Base-by-base conservation (phyloP, 768 basidiomycete species). In the Lactarius tabidus region DNA sequence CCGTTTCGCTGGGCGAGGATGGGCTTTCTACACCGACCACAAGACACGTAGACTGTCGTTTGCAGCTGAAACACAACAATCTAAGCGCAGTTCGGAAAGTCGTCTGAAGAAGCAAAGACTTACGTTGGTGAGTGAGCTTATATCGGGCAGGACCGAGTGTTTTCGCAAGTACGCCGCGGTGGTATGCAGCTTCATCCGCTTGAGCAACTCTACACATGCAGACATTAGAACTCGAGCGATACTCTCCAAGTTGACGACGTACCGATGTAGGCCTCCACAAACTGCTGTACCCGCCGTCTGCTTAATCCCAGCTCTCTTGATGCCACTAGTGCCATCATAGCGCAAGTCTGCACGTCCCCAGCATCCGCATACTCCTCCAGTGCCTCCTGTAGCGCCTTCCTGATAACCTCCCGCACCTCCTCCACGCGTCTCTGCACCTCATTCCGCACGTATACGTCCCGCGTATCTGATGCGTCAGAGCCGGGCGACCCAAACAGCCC, bases 271-370 rank as follows among this genome's bases (percentile, higher is more conserved):
- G 87, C 77, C 65, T 90, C 87, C 20, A 91, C 71, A 64, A 92
- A 88, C 29, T 81, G 79, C 23, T 78, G 71, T 29, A 77, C 76
- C 53, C 86, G 77, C 54, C 70, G 72, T 26, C 74, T 72, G 1
- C 77, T 73, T n/a, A 90, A 72, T 41, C 71, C 68, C 51, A 94
- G 76, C 71, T 91, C 88, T 52, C 78, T 70, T 0, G 81, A 78
- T 8, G 86, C 89, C 23, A 93, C 76, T 1, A 90, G 71, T 3
- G 84, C 79, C 18, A 93, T 72, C 80, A 90, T 84, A 1, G 89
- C 85, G 74, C 90, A 92, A 80, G 86, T 89, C 71, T 92, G 91
- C 1, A 91, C 78, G 70, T 93, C 87, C 17, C 91, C 91, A 6
- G 51, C 52, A 88, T 92, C 59, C 5, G 59, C 61, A 14, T 62